phyloP scores from a whole-genome alignment of 2,329 filamentous ascomycete genomes.

The Elsinoe australis region DNA sequence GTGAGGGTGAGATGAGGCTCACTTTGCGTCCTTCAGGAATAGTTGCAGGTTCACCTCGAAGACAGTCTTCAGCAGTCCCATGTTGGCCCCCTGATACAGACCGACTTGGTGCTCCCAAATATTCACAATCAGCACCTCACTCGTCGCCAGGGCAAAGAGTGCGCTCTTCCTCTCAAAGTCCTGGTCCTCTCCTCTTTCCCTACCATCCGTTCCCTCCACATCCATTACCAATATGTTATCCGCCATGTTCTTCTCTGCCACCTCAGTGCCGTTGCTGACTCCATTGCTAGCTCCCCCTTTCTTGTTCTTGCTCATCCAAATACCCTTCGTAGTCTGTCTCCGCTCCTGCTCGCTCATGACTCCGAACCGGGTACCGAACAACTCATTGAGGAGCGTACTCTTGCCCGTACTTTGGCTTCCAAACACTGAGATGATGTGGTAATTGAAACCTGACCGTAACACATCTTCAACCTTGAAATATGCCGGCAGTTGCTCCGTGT shows the following conservation, averaged over 20 bases:
- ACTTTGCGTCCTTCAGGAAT: constrained; percentile 93
- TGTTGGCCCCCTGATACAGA: constrained; percentile 95
- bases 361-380: constrained; percentile 92
- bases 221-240: constrained; percentile 99
- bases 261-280: constrained; percentile 30
- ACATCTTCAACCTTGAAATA: constrained; percentile 77
- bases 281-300: constrained; percentile 33
- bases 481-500: constrained; percentile 69
- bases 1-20: constrained; percentile 30
- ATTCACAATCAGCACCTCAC: constrained; percentile 95
- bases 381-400: constrained; percentile 89
- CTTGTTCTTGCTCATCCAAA: constrained; percentile 99
- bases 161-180: constrained; percentile 99
- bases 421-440: constrained; percentile 98
- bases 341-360: constrained; percentile 95
- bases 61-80: constrained; percentile 96
- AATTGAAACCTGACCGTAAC: constrained; percentile 90
- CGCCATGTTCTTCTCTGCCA: constrained; percentile 59
- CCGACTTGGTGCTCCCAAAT: constrained; percentile 99
- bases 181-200: constrained; percentile 94
- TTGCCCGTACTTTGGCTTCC: constrained; percentile 98
- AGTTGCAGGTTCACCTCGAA: constrained; percentile 98
- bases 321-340: constrained; percentile 95
- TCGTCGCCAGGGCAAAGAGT: constrained; percentile 91
- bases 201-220: constrained; percentile 92